Percentiles rank a stretch among this genome's conserved stretches.
These are phyloP conservation scores for Phytophthora meadii DNA, from an alignment of 352 stramenopile species.

Conservation along the genomic window DNA sequence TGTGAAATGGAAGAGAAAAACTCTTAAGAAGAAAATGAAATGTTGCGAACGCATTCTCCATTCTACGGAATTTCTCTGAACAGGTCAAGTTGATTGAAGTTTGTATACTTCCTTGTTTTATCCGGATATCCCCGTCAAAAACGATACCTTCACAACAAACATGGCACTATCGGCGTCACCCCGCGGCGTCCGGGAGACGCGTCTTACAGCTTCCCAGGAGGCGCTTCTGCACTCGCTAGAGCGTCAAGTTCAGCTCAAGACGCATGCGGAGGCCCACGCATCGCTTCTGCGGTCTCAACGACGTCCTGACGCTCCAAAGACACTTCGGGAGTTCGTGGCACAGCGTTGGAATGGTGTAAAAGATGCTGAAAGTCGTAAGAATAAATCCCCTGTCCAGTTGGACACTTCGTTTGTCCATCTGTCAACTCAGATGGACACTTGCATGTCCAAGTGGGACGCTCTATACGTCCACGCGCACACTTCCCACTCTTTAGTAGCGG, in stretches of 20 bases:
- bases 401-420: conserved; percentile 42
- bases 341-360: conserved; percentile 2
- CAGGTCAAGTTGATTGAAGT: background rate
- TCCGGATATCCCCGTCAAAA: background rate
- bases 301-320: conserved; percentile 23
- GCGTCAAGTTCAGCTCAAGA: conserved; percentile 59
- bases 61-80: no score
- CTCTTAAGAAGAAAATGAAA: no score
- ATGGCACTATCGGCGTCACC: conserved; percentile 5
- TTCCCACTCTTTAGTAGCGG: conserved; percentile 69
- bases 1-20: no score
- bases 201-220: conserved; percentile 56
- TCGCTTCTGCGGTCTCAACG: conserved; percentile 39
- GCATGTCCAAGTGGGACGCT: conserved; percentile 43
- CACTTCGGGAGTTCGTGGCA: conserved; percentile 55
- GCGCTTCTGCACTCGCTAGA: conserved; percentile 65
- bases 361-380: conserved; percentile 2
- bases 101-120: background rate
- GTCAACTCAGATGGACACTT: conserved; percentile 37
- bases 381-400: conserved; percentile 2
- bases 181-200: conserved; percentile 47
- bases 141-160: background rate
- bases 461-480: conserved; percentile 65
- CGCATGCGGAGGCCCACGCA: conserved; percentile 55
- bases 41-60: no score